Base-by-base conservation (phyloP, 2,329 filamentous ascomycete genomes). In the Colletotrichum limetticola region DNA sequence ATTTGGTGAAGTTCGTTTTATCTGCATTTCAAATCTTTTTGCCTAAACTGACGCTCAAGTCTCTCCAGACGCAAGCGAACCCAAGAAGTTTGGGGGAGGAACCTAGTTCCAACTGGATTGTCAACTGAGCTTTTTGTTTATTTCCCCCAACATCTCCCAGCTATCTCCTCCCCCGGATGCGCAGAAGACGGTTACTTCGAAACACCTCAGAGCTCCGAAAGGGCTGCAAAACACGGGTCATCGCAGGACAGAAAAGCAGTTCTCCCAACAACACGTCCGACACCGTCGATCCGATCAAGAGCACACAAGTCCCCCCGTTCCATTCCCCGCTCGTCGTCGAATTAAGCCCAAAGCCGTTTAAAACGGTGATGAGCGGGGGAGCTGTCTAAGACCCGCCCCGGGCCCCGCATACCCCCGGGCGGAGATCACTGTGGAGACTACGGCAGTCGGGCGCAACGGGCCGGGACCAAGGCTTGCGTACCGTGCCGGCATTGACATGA, bases 281-380 rank as follows among this genome's bases (percentile, higher is more conserved):
- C 37, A 12, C 52, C 9, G 4, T 16, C 12, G 1, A 30, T 19
- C 3, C 8, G 30, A 32, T 11, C 8, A 32, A 32, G 30, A 32
- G 9, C 30, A 30, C 53, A 22, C n/a, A 19, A 28, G 19, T 3
- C 12, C 24, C 32, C 16, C 30, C 9, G n/a, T 55, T 3, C 32
- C 14, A 42, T 22, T 8, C n/a, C 28, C n/a, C 6, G 28, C 16
- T 8, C 19, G 67, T n/a, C 53, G 67, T 69, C 14, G 16, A 69
- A 70, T 58, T 53, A 70, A 67, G 55, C 67, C 67, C 28, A 14
- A 6, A 16, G 28, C 66, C 60, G 67, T 32, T 32, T 66, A 30
- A 49, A 52, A 66, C 60, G 53, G 52, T 7, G 32, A 14, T 28
- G 11, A 37, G 66, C 60, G 66, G 66, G 30, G 30, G 58, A 35